Base-by-base conservation (phyloP, 2,329 filamentous ascomycete genomes). In the Neofusicoccum sp. region DNA sequence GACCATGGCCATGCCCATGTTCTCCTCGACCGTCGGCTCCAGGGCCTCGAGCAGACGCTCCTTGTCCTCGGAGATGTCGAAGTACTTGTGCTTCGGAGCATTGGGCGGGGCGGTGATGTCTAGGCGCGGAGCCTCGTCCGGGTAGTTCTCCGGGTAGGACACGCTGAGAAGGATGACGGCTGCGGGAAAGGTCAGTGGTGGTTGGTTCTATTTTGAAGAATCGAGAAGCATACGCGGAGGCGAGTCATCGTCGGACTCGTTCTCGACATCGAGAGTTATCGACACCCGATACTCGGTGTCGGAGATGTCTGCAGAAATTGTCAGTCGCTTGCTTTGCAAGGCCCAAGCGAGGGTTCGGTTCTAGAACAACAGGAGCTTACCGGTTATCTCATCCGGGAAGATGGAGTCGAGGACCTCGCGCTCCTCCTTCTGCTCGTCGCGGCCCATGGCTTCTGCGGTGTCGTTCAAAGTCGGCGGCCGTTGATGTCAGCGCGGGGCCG, bases 321-420 rank as follows among this genome's bases (percentile, higher is more conserved):
- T 41, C 33, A 47, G 49, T 36, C 41, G 63, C 73, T 61, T 69
- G 67, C 28, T 51, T 44, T n/a, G n/a, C n/a, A n/a, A n/a, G n/a
- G 28, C 11, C 40, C 9, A 41, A 1, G 30, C 11, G 47, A 9
- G 12, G 30, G 20, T 31, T 7, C 20, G 14, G 9, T 20, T 11
- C 6, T 38, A 6, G 40, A 6, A 24, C 12, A 40, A 20, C 1
- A 14, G 3, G 20, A 49, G 24, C 75, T 49, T 71, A 93, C 92
- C 89, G 84, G 88, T 93, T 68, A 99, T 96, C 79, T 99, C 95
- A 63, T 99, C 93, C 1, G 95, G 92, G 68, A 98, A 99, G 72
- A 99, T 99, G 63, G 93, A 97, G 72, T 96, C 91, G 73, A 99
- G 91, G 69, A 99, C 93, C 77, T 99, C 95, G 64, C 93, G 88